These are phyloP conservation scores for Botryotinia narcissicola DNA, from an alignment of 2,329 filamentous ascomycete genomes.

Conservation along the genomic window DNA sequence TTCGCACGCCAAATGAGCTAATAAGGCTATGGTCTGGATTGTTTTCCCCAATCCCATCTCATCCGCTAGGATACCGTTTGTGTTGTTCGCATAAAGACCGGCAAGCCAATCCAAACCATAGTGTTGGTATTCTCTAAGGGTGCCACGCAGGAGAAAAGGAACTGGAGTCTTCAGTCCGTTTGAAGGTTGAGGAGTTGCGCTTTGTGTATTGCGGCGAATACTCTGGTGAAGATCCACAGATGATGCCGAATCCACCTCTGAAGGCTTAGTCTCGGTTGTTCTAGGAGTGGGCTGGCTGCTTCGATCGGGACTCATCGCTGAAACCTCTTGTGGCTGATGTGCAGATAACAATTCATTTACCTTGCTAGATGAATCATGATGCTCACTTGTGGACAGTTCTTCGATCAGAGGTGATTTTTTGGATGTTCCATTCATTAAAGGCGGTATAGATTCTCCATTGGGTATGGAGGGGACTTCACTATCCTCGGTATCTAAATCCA, in stretches of 20 bases:
- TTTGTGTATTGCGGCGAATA: constrained; percentile 38
- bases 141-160: constrained; percentile 82
- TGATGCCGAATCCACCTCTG: constrained; percentile 38
- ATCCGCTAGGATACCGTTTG: constrained; percentile 94
- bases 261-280: constrained; percentile 39
- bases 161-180: constrained; percentile 62
- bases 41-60: constrained; percentile 99
- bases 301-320: constrained; percentile 36
- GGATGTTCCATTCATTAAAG: constrained; percentile 2
- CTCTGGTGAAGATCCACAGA: constrained; percentile 38
- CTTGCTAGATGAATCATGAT: constrained; percentile 2
- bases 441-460: constrained; percentile 26
- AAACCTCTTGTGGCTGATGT: constrained; percentile 20
- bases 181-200: constrained; percentile 42
- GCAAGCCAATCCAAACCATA: constrained; percentile 97
- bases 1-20: constrained; percentile 87
- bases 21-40: constrained; percentile 91
- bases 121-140: constrained; percentile 91
- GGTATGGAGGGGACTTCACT: constrained; percentile 37
- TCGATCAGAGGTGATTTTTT: constrained; percentile 11
- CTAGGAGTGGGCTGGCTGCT: constrained; percentile 41
- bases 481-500: constrained; percentile 25
- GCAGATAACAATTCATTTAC: neutral
- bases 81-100: constrained; percentile 84
- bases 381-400: constrained; percentile 7